A percentile compares a stretch with the other conserved stretches of the same genome.
These are phyloP conservation scores for Pyricularia sp. DNA, from an alignment of 2,329 filamentous ascomycete genomes.

Conservation along the genomic window DNA sequence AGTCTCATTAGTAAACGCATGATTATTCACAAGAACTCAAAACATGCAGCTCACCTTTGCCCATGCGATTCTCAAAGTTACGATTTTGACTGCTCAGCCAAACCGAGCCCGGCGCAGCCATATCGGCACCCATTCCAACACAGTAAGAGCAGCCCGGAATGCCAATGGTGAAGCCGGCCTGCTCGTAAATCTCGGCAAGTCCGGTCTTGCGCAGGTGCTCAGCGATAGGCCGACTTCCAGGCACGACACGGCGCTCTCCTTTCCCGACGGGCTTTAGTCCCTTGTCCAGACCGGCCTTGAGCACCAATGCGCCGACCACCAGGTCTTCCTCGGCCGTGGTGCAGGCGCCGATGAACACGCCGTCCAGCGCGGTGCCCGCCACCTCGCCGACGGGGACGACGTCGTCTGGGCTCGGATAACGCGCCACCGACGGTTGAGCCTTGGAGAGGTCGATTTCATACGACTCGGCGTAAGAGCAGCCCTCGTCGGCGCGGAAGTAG, in stretches of 20 bases:
- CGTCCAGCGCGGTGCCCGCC: conserved; percentile 20
- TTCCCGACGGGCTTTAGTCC: conserved; percentile 16
- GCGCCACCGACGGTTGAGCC: conserved; percentile 24
- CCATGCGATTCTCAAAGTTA: conserved; percentile 27
- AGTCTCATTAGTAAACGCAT: not conserved
- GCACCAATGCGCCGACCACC: conserved; percentile 26
- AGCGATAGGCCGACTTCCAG: conserved; percentile 25
- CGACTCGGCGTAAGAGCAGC: conserved; percentile 22
- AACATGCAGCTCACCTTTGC: not conserved
- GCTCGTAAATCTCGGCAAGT: conserved; percentile 23
- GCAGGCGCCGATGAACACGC: conserved; percentile 32
- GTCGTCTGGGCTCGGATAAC: conserved; percentile 28
- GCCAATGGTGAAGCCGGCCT: conserved; percentile 27
- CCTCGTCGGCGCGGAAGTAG: conserved; percentile 26
- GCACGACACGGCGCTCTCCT: conserved; percentile 26
- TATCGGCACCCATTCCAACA: conserved; percentile 27
- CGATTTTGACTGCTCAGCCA: conserved; percentile 33
- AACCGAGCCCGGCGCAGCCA: conserved; percentile 24
- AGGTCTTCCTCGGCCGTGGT: conserved; percentile 32
- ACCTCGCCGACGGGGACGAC: conserved; percentile 26
- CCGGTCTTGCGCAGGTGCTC: conserved; percentile 20
- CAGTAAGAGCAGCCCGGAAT: conserved; percentile 30
- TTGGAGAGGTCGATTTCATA: conserved; percentile 23
- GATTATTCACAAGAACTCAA: not conserved
- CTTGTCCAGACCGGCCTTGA: conserved; percentile 22